These are phyloP conservation scores for Zygoascus flipseniorum DNA, from an alignment of 805 yeast species.

Conservation along the genomic window DNA sequence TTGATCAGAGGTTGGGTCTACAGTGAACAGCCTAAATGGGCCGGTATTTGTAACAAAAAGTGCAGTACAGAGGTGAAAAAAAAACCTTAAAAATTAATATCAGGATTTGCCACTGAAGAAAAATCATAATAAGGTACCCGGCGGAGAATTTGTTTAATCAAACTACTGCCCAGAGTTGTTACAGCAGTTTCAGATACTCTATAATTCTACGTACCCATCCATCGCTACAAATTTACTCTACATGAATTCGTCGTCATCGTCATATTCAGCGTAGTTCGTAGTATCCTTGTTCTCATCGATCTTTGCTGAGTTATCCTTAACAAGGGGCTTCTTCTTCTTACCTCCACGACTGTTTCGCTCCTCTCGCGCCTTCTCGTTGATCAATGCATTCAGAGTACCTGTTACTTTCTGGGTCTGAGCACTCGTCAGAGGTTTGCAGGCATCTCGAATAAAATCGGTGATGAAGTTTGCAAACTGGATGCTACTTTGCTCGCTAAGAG, in stretches of 20 bases:
- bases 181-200: too few relatives aligned
- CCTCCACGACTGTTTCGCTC: constrained; percentile 85
- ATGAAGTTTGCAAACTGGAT: constrained; percentile 70
- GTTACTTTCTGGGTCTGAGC: constrained; percentile 81
- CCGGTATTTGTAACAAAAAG: too few relatives aligned
- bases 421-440: constrained; percentile 68
- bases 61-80: too few relatives aligned
- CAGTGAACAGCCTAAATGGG: not conserved
- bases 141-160: too few relatives aligned
- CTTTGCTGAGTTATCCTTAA: constrained; percentile 58
- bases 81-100: too few relatives aligned
- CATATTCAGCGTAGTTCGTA: constrained; percentile 37
- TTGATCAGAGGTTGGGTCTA: not conserved
- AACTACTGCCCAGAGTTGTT: too few relatives aligned
- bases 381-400: constrained; percentile 70
- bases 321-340: constrained; percentile 89
- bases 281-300: constrained; percentile 50
- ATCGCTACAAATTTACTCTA: constrained; percentile 10
- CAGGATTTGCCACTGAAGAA: too few relatives aligned
- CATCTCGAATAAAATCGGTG: constrained; percentile 77
- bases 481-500: constrained; percentile 50
- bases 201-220: not conserved
- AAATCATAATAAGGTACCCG: too few relatives aligned
- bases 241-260: constrained; percentile 36
- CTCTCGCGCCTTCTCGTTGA: constrained; percentile 78